Base-by-base conservation (phyloP, 2,329 filamentous ascomycete species). In the Talaromyces funiculosus region DNA sequence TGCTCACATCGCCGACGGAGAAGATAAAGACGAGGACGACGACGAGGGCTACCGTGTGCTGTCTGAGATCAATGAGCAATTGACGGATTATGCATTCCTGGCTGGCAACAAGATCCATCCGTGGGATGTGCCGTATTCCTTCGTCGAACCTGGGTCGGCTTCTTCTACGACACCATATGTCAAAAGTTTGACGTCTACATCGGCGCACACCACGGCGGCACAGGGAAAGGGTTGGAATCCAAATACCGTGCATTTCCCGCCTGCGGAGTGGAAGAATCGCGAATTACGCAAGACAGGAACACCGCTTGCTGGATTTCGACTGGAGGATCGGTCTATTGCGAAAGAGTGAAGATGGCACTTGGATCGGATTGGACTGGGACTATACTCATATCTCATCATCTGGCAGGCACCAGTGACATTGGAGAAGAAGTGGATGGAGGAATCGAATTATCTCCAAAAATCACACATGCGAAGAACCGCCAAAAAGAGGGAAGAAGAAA, bases 41-140 rank as follows among this genome's bases (percentile, higher is more conserved):
- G 26, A 35, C 16, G 24, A 43, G 31, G 29, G 56, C 3, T 59
- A 59, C 35, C 43, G 35, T 4, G 29, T 59, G 6, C 56, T 59
- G 3, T 59, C 56, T 5, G 43, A 59, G 18, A 42, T 59, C 8
- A 59, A 31, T 24, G 56, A 59, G 31, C 43, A 59, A 18, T 35
- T 59, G 16, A 53, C 56, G 3, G 56, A 59, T 22, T 59, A 53
- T n/a, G 56, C 56, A 14, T 59, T 59, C 9, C 35, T 59, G 56
- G 43, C 16, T 2, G 35, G 43, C 0, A 20, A 51, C 1, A 22
- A 12, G n/a, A 59, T 59, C 8, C 56, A 59, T 38, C 56, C 56
- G 9, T 59, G 37, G 43, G 56, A 59, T 29, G 43, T 24, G 1
- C 33, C 43, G 5, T 33, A 33, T 20, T 7, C 8, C 2, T 16